Conservation (phyloP, 225 moss, liverwort and hornwort genomes). For the Marchantia paleacea region DNA sequence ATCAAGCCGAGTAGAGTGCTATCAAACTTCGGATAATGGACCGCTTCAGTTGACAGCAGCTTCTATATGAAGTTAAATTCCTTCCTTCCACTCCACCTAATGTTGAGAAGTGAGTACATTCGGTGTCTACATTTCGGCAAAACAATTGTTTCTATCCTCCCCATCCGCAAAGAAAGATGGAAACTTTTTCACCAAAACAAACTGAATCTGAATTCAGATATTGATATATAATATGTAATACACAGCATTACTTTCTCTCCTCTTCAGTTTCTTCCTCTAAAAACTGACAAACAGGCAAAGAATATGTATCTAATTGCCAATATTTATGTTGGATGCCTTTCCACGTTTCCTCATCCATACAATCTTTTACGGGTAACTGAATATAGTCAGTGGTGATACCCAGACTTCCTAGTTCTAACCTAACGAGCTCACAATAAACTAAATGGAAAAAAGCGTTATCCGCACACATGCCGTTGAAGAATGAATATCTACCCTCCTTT, state of each 20-base stretch:
- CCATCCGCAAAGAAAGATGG: no score
- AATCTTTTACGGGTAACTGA: conserved; percentile 81
- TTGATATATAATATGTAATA: no score
- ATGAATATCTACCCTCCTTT: conserved; percentile 76
- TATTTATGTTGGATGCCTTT: conserved; percentile 73
- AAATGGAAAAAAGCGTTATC: conserved; percentile 96
- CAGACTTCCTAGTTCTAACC: conserved; percentile 47
- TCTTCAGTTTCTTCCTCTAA: conserved; percentile 37
- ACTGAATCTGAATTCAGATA: no score
- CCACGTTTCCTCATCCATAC: conserved; percentile 91
- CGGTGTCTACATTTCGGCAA: no score
- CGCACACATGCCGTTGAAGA: conserved; percentile 95
- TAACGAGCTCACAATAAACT: conserved; percentile 89
- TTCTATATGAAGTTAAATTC: no score
- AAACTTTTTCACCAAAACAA: no score
- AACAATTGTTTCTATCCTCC: no score
- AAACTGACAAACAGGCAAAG: conserved; percentile 74
- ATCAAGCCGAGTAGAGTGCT: no score
- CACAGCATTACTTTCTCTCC: neutral
- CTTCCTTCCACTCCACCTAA: no score
- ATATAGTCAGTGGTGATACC: conserved; percentile 59
- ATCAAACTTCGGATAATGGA: no score
- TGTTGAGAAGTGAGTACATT: no score
- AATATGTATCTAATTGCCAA: conserved; percentile 96
- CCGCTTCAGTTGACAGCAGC: no score